Conservation (phyloP, 2,329 filamentous ascomycete species). For the Alternaria incomplexa region DNA sequence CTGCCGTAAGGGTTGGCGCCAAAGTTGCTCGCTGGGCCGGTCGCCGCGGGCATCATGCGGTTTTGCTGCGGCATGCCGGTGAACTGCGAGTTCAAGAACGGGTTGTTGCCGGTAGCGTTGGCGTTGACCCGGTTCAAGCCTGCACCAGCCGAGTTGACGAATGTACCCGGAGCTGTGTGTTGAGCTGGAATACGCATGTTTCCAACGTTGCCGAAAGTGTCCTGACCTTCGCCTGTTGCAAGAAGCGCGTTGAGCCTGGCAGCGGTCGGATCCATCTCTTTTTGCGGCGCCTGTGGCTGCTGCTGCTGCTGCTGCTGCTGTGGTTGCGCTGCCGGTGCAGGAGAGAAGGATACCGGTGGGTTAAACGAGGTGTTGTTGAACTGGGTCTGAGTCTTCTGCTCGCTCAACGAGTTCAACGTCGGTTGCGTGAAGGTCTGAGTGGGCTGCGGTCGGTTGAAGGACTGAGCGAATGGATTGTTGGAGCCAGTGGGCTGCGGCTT, state of each 20-base stretch:
- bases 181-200: slow-evolving; percentile 94
- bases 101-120: slow-evolving; percentile 78
- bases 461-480: slow-evolving; percentile 92
- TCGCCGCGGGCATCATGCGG: slow-evolving; percentile 57
- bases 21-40: slow-evolving; percentile 57
- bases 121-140: slow-evolving; percentile 75
- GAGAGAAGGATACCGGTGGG: slow-evolving; percentile 54
- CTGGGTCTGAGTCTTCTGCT: slow-evolving; percentile 78
- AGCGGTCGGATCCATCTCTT: slow-evolving; percentile 62
- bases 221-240: slow-evolving; percentile 86
- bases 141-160: slow-evolving; percentile 91
- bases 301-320: slow-evolving; percentile 36
- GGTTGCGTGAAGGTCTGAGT: slow-evolving; percentile 66
- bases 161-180: slow-evolving; percentile 93
- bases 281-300: slow-evolving; percentile 49
- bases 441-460: slow-evolving; percentile 67
- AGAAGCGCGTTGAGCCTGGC: slow-evolving; percentile 86
- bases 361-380: slow-evolving; percentile 62
- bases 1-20: slow-evolving; percentile 53
- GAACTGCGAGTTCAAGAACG: slow-evolving; percentile 84
- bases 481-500: slow-evolving; percentile 89
- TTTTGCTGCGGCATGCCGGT: slow-evolving; percentile 68
- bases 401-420: slow-evolving; percentile 75
- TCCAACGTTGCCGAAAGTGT: slow-evolving; percentile 97
- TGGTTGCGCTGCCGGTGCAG: slow-evolving; percentile 49